phyloP scores from a whole-genome alignment of 176 grass and related monocot species.

The Alloteropsis semialata region DNA sequence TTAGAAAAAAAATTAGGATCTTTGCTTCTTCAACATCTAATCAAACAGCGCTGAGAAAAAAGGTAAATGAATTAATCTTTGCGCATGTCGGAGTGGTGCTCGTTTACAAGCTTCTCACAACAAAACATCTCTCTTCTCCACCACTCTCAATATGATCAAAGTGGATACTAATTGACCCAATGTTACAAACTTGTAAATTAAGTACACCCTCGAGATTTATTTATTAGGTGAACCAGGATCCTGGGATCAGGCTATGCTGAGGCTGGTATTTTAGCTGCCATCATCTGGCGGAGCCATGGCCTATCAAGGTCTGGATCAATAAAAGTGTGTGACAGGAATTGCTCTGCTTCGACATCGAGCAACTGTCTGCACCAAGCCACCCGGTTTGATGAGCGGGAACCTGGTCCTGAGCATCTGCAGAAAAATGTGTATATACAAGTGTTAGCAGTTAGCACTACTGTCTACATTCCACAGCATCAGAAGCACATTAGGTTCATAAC shows the following conservation, averaged over 20 bases:
- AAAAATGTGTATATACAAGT: neutral
- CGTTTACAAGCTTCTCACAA: neutral
- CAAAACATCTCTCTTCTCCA: neutral
- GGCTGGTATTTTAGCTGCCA: slow-evolving; percentile 66
- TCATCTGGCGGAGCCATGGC: slow-evolving; percentile 84
- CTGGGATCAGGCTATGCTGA: slow-evolving; percentile 48
- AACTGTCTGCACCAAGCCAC: slow-evolving; percentile 85
- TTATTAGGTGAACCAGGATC: slow-evolving; percentile 23
- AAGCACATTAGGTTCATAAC: neutral
- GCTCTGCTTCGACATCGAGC: slow-evolving; percentile 79
- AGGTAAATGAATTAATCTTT: neutral
- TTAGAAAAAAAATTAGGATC: too few species aligned
- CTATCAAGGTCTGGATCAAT: slow-evolving; percentile 66
- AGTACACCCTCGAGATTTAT: slow-evolving; percentile 30
- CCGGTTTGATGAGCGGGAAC: slow-evolving; percentile 46
- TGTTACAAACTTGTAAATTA: slow-evolving; percentile 11
- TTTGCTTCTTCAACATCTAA: too few species aligned
- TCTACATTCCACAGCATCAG: neutral
- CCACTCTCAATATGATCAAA: neutral
- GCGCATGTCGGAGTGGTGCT: neutral
- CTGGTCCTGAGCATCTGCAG: slow-evolving; percentile 84
- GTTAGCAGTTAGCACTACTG: neutral
- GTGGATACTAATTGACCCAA: neutral
- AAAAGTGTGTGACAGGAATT: slow-evolving; percentile 75
- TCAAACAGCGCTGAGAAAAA: neutral